Evolutionary conservation across 2,329 filamentous ascomycete genomes (phyloP).

Genomic region (Calycina herbarum): DNA sequence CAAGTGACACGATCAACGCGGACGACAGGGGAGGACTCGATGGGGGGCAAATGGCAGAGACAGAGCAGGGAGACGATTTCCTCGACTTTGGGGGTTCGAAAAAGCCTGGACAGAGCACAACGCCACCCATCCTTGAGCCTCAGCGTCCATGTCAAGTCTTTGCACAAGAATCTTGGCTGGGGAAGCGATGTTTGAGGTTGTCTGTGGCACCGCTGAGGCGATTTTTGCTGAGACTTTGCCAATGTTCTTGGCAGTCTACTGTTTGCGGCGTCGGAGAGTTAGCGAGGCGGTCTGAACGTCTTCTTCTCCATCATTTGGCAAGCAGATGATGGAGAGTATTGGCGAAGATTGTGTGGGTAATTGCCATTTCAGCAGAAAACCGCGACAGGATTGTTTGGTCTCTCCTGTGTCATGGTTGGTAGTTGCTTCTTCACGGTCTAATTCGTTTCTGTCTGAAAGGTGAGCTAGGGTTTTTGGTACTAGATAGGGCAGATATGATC

Average conservation of each 20-base stretch:
- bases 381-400: neutral
- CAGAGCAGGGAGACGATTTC: neutral
- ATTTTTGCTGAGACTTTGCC: slow-evolving; percentile 1
- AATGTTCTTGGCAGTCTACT: slow-evolving; percentile 2
- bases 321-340: neutral
- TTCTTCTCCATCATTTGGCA: neutral
- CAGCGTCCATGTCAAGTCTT: slow-evolving; percentile 23
- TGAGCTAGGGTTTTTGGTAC: neutral
- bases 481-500: neutral
- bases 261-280: slow-evolving; percentile 1
- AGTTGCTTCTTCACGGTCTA: neutral
- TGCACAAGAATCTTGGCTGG: slow-evolving; percentile 27
- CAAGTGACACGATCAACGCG: slow-evolving; percentile 31
- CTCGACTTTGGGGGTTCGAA: neutral
- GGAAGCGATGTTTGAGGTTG: slow-evolving; percentile 24
- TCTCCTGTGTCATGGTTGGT: neutral
- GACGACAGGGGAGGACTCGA: neutral
- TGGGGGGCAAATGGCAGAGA: too few relatives aligned
- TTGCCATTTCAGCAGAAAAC: neutral
- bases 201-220: slow-evolving; percentile 19
- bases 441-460: neutral
- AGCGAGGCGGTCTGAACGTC: slow-evolving; percentile 9
- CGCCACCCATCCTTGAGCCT: slow-evolving; percentile 10
- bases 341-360: neutral
- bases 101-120: neutral